These are phyloP conservation scores for Anthracocystis setariae DNA, from an alignment of 1,284 basidiomycete species.

Conservation along the genomic window DNA sequence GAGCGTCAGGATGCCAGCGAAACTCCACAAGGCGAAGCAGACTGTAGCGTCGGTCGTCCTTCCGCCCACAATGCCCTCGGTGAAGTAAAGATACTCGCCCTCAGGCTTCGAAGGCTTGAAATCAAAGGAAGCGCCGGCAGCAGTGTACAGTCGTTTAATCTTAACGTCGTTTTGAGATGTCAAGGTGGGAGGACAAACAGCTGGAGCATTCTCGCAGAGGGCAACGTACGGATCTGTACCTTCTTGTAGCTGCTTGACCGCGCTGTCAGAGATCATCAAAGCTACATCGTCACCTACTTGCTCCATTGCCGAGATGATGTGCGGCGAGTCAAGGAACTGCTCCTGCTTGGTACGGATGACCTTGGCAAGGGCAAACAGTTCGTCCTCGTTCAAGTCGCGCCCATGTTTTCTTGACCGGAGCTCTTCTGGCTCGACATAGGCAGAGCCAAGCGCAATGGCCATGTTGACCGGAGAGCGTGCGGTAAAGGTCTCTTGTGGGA, in stretches of 20 bases:
- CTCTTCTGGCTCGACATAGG: constrained; percentile 18
- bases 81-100: constrained; percentile 11
- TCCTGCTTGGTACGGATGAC: constrained; percentile 29
- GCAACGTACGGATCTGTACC: constrained; percentile 19
- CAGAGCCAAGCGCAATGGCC: constrained; percentile 25
- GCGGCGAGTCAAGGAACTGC: constrained; percentile 16
- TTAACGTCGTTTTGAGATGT: constrained; percentile 27
- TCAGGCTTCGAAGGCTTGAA: constrained; percentile 8
- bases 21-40: constrained; percentile 27
- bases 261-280: constrained; percentile 10
- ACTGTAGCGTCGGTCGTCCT: constrained; percentile 31
- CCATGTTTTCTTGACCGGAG: constrained; percentile 15
- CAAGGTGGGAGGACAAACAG: constrained; percentile 24
- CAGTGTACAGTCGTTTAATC: constrained; percentile 21
- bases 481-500: constrained; percentile 22
- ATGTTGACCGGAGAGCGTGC: constrained; percentile 23
- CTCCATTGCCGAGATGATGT: constrained; percentile 26
- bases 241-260: constrained; percentile 12
- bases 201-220: constrained; percentile 26
- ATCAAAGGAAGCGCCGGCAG: constrained; percentile 15
- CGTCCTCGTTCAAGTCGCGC: constrained; percentile 10
- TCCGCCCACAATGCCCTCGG: constrained; percentile 6
- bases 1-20: constrained; percentile 15
- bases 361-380: constrained; percentile 22
- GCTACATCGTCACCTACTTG: constrained; percentile 14